A percentile compares a stretch with the other conserved stretches of the same genome.
phyloP scores from a whole-genome alignment of 2,329 filamentous ascomycete species.

The Paracoccidioides brasiliensis region DNA sequence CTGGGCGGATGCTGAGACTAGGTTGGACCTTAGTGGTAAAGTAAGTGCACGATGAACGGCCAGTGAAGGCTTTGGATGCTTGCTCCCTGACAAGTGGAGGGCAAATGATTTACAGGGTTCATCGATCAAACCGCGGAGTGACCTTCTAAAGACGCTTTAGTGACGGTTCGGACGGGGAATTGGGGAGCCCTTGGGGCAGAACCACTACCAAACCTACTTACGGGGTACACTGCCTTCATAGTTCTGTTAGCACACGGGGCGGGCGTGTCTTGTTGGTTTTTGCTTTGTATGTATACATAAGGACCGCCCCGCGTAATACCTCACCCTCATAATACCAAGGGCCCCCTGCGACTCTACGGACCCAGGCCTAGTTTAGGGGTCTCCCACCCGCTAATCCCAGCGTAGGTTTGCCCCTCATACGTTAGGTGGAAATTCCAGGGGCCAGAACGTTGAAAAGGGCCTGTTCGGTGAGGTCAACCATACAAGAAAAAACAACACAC shows the following conservation, averaged over 20 bases:
- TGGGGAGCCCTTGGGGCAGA: neutral
- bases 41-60: neutral
- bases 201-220: neutral
- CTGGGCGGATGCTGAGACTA: slow-evolving; percentile 8
- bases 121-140: neutral
- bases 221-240: neutral
- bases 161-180: neutral
- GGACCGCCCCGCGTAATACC: neutral
- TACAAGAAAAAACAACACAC: neutral
- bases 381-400: neutral
- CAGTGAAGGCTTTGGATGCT: neutral
- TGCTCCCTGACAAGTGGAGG: neutral
- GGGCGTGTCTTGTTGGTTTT: neutral
- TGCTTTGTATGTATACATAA: neutral
- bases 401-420: neutral
- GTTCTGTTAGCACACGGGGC: neutral
- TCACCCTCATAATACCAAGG: neutral
- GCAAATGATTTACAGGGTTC: slow-evolving; percentile 5
- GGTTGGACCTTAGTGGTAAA: slow-evolving; percentile 5
- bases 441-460: neutral
- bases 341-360: neutral
- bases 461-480: neutral
- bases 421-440: neutral
- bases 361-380: neutral
- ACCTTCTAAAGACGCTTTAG: neutral